A percentile compares a stretch with the other conserved stretches of the same genome.
Conservation (phyloP, 768 basidiomycete genomes). For the Myochromella boudieri region DNA sequence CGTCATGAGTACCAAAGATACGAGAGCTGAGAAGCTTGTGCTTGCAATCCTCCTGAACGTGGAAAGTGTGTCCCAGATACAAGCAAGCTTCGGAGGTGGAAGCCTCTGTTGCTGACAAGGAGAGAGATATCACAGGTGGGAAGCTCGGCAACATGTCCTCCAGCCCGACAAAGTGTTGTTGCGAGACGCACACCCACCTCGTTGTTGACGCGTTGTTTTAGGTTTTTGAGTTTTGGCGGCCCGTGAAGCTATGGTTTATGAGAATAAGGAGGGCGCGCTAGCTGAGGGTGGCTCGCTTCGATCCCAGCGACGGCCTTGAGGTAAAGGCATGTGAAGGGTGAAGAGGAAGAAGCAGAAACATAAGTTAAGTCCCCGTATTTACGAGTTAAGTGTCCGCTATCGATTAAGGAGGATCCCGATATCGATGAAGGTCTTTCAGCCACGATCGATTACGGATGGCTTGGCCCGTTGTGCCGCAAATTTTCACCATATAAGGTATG, state of each 20-base stretch:
- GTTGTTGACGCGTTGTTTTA: neutral
- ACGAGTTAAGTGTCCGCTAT: slow-evolving; percentile 1
- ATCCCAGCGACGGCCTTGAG: neutral
- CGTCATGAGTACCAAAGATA: neutral
- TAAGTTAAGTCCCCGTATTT: neutral
- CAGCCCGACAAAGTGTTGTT: too few species aligned
- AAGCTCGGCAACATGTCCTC: too few species aligned
- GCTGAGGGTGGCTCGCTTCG: neutral
- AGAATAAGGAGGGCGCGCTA: too few species aligned
- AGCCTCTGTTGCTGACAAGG: too few species aligned
- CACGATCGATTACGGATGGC: too few species aligned
- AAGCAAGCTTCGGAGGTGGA: too few species aligned
- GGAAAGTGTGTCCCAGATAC: neutral
- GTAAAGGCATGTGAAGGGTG: neutral
- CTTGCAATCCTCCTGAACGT: neutral
- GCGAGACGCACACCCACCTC: slow-evolving; percentile 1
- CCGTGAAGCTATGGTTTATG: neutral
- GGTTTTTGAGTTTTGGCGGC: slow-evolving; percentile 8
- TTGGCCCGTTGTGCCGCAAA: too few species aligned
- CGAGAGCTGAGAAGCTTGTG: neutral
- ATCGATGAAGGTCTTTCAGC: too few species aligned
- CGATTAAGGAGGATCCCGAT: slow-evolving; percentile 12
- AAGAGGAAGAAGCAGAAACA: neutral
- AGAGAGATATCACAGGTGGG: too few species aligned
- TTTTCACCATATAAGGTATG: too few species aligned